A percentile compares a stretch with the other conserved stretches of the same genome.
Evolutionary conservation across 1,284 basidiomycete genomes (phyloP).

Genomic region (Ceratobasidium sp.): DNA sequence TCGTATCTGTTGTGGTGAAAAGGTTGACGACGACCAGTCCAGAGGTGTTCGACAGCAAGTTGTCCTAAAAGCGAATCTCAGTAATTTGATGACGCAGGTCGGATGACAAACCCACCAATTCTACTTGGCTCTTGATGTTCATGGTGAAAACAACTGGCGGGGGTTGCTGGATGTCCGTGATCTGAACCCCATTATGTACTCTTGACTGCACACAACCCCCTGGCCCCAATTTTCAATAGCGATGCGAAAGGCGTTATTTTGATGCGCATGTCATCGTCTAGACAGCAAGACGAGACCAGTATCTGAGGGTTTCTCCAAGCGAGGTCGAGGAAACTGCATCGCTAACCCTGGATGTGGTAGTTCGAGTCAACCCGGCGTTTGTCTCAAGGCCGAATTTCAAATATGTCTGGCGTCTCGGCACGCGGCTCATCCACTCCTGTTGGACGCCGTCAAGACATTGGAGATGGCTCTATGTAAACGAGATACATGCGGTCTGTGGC

Average conservation of each 20-base stretch:
- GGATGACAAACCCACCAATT: not conserved
- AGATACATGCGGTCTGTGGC: too few relatives aligned
- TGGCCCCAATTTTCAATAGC: not conserved
- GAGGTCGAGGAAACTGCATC: not conserved
- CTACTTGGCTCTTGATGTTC: not conserved
- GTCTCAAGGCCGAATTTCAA: not conserved
- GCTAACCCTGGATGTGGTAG: not conserved
- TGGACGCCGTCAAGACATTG: not conserved
- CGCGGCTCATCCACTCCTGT: not conserved
- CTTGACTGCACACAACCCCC: not conserved
- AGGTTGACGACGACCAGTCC: not conserved
- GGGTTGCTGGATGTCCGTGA: not conserved
- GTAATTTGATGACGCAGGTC: not conserved
- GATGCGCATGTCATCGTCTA: not conserved
- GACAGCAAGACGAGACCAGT: not conserved
- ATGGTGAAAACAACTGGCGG: not conserved
- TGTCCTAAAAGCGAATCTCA: not conserved
- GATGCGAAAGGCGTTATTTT: not conserved
- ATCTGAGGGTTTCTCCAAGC: not conserved
- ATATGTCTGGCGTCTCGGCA: not conserved
- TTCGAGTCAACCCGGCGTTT: constrained; percentile 15
- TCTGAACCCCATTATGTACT: not conserved
- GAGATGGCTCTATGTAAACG: not conserved
- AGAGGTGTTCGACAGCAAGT: not conserved
- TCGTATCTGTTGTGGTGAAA: not conserved